phyloP scores from a whole-genome alignment of 345 rosid species.

The Brassica carinata region DNA sequence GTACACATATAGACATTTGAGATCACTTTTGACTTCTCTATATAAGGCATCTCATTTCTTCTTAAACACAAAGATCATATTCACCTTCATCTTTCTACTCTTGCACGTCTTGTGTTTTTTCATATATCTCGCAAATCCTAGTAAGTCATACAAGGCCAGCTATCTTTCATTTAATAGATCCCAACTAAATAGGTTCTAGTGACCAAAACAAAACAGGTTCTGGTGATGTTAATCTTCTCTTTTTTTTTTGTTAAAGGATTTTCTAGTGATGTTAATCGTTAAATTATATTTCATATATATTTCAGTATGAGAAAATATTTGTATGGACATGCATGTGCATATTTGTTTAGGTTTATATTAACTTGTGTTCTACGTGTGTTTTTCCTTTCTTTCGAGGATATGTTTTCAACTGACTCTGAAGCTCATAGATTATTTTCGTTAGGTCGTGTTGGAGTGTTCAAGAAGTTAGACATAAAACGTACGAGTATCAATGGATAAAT shows the following conservation, averaged over 20 bases:
- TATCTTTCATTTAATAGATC: background rate
- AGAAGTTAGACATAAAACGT: constrained; percentile 1
- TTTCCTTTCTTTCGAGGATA: background rate
- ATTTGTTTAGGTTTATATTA: constrained; percentile 19
- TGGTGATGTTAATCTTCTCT: background rate
- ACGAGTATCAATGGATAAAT: constrained; percentile 60
- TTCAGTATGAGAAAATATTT: background rate
- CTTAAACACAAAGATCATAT: constrained; percentile 6
- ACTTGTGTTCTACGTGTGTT: constrained; percentile 13
- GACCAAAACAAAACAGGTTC: no score
- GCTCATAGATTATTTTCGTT: constrained; percentile 16
- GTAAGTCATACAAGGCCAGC: constrained; percentile 17
- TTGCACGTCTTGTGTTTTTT: constrained; percentile 19
- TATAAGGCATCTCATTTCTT: no score
- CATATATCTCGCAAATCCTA: constrained; percentile 33
- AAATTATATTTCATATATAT: background rate
- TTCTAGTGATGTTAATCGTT: background rate
- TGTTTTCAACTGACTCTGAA: constrained; percentile 14
- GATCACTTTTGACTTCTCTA: constrained; percentile 27
- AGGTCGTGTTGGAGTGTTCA: constrained; percentile 2
- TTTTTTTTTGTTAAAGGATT: background rate
- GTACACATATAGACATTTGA: background rate
- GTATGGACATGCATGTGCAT: background rate
- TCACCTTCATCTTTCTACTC: background rate
- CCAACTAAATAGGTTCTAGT: background rate